These are phyloP conservation scores for Candida sojae DNA, from an alignment of 1,139 yeast species.

Conservation along the genomic window DNA sequence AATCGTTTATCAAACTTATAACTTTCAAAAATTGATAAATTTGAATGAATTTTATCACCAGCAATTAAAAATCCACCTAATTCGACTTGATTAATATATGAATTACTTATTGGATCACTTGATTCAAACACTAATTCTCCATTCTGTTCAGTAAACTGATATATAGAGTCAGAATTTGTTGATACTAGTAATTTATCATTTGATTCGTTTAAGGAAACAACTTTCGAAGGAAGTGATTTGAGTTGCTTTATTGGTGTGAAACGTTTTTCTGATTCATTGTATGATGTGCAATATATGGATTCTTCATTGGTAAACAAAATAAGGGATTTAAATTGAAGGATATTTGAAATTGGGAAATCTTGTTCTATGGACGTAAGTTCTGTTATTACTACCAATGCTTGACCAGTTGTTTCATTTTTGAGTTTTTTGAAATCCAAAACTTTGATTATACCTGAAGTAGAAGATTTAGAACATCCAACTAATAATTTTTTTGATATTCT, in stretches of 20 bases:
- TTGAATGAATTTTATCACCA: conserved; percentile 47
- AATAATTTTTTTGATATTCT: conserved; percentile 35
- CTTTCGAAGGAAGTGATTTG: conserved; percentile 36
- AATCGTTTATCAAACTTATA: conserved; percentile 9
- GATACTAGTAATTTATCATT: conserved; percentile 30
- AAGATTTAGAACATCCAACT: conserved; percentile 40
- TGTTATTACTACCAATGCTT: conserved; percentile 22
- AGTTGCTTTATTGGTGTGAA: conserved; percentile 31
- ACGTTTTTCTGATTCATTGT: conserved; percentile 38
- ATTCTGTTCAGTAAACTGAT: conserved; percentile 22
- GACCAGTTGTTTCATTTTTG: conserved; percentile 15
- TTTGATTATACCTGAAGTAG: conserved; percentile 36
- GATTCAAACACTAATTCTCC: conserved; percentile 17
- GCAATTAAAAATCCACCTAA: conserved; percentile 18
- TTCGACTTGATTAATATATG: conserved; percentile 38
- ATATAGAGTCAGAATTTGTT: conserved; percentile 44
- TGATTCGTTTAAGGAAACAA: conserved; percentile 32
- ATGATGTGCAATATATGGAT: conserved; percentile 37
- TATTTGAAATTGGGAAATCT: conserved; percentile 34
- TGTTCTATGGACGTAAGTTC: conserved; percentile 41
- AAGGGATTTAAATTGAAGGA: conserved; percentile 36
- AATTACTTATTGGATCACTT: conserved; percentile 39
- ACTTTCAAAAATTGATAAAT: conserved; percentile 26
- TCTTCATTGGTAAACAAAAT: conserved; percentile 38
- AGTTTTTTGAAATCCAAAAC: conserved; percentile 40